Evolutionary conservation across 139 green algal species (phyloP), one percentile per base, ranked within the genome.

Genomic region (Closterium sp.): DNA sequence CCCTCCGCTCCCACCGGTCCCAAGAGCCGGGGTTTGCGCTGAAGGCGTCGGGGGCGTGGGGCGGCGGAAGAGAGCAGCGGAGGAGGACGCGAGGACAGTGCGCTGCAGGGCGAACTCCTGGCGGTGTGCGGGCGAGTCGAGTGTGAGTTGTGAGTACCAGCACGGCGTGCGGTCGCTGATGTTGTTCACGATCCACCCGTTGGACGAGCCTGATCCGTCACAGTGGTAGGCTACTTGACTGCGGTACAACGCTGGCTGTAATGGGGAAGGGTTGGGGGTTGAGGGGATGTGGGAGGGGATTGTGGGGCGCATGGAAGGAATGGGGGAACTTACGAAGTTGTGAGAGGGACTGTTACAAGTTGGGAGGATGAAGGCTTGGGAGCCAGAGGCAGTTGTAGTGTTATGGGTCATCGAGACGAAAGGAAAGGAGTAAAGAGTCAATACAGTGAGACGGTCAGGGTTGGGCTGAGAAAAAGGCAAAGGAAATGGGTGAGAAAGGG

Each of bases 101-200:
- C 84, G 84, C 6, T 32, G 84, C 84, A 87, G 84, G 7, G 84
- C n/a, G 27, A 87, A 87, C 21, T 87, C 28, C 17, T 31, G n/a
- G 84, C 84, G 22, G 84, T 87, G 84, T 28, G 84, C 11, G 84
- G n/a, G n/a, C n/a, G n/a, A 32, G 84, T 87, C 84, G 9, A 87
- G 28, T 13, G n/a, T 31, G n/a, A 30, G 28, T 24, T 87, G 84
- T 11, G 50, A 73, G 84, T 87, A 32, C n/a, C n/a, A 31, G n/a
- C 84, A 87, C 19, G 84, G n/a, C n/a, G n/a, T 87, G 84, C 84
- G n/a, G 84, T 87, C 84, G 84, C 84, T 31, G 84, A 87, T 87
- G 84, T 87, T 87, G 84, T 31, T 31, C 84, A 87, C n/a, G n/a
- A 87, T 87, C 84, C 84, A 87, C n/a, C 28, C 84, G 84, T 87